Evolutionary conservation across 2,329 filamentous ascomycete species (phyloP).

Genomic region (Colletotrichum sp.): DNA sequence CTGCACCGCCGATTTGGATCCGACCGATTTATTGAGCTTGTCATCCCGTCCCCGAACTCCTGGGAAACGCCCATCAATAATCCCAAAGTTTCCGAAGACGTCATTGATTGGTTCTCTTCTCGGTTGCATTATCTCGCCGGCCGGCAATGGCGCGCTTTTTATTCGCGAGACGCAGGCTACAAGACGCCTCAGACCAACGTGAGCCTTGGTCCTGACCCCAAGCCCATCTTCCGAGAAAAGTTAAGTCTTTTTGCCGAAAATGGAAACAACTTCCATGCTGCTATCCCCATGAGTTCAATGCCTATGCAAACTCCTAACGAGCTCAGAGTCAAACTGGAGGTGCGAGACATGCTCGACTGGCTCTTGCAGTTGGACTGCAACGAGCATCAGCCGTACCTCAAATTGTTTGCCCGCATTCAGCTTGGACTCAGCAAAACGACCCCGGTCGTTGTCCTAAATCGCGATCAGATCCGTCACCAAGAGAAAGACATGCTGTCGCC

Average conservation of each 20-base stretch:
- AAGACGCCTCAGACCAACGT: constrained; percentile 36
- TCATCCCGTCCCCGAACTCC: constrained; percentile 49
- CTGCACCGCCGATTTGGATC: constrained; percentile 60
- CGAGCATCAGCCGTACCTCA: constrained; percentile 51
- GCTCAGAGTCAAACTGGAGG: constrained; percentile 37
- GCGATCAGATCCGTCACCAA: constrained; percentile 48
- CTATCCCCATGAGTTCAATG: constrained; percentile 21
- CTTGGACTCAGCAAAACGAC: constrained; percentile 59
- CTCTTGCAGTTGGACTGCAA: constrained; percentile 53
- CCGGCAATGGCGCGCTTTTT: constrained; percentile 55
- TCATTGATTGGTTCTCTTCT: constrained; percentile 44
- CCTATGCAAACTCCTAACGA: background rate
- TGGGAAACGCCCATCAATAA: constrained; percentile 33
- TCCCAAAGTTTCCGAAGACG: background rate
- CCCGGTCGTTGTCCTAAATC: constrained; percentile 50
- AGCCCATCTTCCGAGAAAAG: constrained; percentile 29
- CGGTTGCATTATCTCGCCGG: constrained; percentile 48
- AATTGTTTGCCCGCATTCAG: constrained; percentile 63
- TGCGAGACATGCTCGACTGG: constrained; percentile 55
- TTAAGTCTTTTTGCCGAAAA: constrained; percentile 57
- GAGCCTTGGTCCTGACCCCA: constrained; percentile 30
- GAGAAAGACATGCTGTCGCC: constrained; percentile 44
- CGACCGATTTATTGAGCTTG: constrained; percentile 63
- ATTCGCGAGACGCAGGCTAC: constrained; percentile 31
- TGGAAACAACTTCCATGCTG: constrained; percentile 45